Evolutionary conservation across 257 asterid genomes (phyloP).

Genomic region (Solanum lycopersicoides): DNA sequence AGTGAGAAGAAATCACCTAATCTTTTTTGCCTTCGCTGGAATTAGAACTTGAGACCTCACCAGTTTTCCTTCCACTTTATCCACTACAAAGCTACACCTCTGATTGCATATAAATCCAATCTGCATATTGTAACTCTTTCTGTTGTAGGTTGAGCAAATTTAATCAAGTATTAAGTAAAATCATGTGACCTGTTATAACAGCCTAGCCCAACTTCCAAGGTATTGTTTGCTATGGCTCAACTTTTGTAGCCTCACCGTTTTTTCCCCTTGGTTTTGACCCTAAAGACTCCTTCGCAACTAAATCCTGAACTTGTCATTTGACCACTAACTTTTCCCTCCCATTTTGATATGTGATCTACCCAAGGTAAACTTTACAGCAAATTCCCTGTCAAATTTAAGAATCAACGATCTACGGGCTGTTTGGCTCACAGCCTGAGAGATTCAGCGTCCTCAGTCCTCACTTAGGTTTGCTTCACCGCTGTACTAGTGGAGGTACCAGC

Average conservation of each 20-base stretch:
- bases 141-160: background rate
- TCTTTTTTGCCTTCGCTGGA: background rate
- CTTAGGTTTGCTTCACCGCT: background rate
- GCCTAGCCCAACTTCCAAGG: background rate
- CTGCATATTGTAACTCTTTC: background rate
- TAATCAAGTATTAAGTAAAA: background rate
- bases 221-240: background rate
- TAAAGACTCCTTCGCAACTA: background rate
- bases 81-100: background rate
- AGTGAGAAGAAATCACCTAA: background rate
- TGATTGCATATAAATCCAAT: background rate
- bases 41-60: background rate
- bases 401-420: background rate
- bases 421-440: background rate
- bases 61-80: background rate
- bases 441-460: background rate
- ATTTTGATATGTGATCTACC: background rate
- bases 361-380: background rate
- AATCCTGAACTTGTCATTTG: background rate
- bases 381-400: background rate
- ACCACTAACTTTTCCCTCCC: background rate
- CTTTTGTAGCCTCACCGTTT: background rate
- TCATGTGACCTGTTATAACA: background rate
- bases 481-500: background rate
- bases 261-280: background rate